Conservation (phyloP, 2,329 filamentous ascomycete genomes). For the Sporothrix curviconia region DNA sequence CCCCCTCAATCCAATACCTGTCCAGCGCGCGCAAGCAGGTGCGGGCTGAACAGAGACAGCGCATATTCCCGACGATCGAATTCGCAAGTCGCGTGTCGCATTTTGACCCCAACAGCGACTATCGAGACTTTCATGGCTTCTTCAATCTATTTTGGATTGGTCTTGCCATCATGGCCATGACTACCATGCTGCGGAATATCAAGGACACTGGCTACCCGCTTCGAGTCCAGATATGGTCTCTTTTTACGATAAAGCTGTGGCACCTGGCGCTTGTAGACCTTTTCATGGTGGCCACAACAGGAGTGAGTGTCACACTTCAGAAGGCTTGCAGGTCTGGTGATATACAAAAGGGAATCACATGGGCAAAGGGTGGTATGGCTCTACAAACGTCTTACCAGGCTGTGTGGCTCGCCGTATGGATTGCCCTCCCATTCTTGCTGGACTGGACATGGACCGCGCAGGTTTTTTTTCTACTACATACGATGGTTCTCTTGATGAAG, state of each 20-base stretch:
- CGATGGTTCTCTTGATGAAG: conserved; percentile 93
- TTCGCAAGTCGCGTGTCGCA: conserved; percentile 88
- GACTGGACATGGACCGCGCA: conserved; percentile 97
- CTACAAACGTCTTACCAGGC: conserved; percentile 78
- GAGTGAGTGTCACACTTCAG: conserved; percentile 67
- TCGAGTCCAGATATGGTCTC: conserved; percentile 76
- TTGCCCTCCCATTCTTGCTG: conserved; percentile 73
- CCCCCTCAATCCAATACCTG: conserved; percentile 82
- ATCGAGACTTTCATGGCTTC: conserved; percentile 93
- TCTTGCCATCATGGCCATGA: conserved; percentile 92
- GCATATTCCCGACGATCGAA: conserved; percentile 88
- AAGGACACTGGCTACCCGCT: conserved; percentile 89
- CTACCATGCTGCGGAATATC: conserved; percentile 84
- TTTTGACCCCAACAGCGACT: conserved; percentile 87
- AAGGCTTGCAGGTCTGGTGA: conserved; percentile 51
- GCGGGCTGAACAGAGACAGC: conserved; percentile 71
- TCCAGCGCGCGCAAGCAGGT: conserved; percentile 78
- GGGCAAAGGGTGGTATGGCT: conserved; percentile 70
- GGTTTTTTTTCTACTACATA: conserved; percentile 87
- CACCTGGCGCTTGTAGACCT: conserved; percentile 78
- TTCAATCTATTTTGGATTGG: conserved; percentile 98
- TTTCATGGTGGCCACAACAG: conserved; percentile 74
- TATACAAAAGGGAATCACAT: conserved; percentile 53
- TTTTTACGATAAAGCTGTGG: conserved; percentile 84
- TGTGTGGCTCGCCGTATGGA: conserved; percentile 75